Base-by-base conservation (phyloP, 148 eudicot species). In the Vaccinium vitisidaea region DNA sequence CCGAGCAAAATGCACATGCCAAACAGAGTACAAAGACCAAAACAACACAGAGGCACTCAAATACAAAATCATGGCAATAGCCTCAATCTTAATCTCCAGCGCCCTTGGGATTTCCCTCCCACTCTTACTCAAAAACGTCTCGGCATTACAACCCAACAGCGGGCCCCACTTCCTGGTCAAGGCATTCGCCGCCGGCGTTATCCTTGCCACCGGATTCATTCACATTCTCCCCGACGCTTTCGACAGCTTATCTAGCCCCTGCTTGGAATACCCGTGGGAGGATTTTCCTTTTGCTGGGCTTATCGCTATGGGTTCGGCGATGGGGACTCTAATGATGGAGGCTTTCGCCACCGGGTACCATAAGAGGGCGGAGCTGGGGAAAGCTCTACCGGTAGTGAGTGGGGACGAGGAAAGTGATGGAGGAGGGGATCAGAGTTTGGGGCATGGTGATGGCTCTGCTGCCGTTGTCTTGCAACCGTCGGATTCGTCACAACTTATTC, bases 301-400 rank as follows among this genome's bases (percentile, higher is more conserved):
- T 12, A 81, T 85, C 18, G 70, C 87, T 1, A 85, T 85, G 87
- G 4, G 63, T 55, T 54, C 84, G 50, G 87, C 84, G n/a, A 85
- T 85, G 2, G 79, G 48, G 56, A 80, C 87, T 43, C 15, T 80
- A 43, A 71, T 71, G 83, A 53, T 85, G 87, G 87, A 85, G 46
- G 63, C 84, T 81, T 80, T 85, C n/a, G 84, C 80, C 36, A 85
- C 87, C 49, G 87, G 83, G 6, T 85, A 85, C 67, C 87, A 81
- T 48, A 80, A 30, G 80, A 85, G 80, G 80, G 87, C 71, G 25
- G 87, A 85, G 80, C 23, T 85, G 70, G 21, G 73, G 19, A 85
- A 85, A 50, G 73, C 87, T 80, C 80, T 23, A 30, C 84, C 87
- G 6, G 63, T 85, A 49, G 43, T 54, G 46, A 55, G 70, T 30